Percentiles rank a stretch among this genome's conserved stretches.
These are phyloP conservation scores for Penicillium herquei DNA, from an alignment of 495 filamentous ascomycete species.

Conservation along the genomic window DNA sequence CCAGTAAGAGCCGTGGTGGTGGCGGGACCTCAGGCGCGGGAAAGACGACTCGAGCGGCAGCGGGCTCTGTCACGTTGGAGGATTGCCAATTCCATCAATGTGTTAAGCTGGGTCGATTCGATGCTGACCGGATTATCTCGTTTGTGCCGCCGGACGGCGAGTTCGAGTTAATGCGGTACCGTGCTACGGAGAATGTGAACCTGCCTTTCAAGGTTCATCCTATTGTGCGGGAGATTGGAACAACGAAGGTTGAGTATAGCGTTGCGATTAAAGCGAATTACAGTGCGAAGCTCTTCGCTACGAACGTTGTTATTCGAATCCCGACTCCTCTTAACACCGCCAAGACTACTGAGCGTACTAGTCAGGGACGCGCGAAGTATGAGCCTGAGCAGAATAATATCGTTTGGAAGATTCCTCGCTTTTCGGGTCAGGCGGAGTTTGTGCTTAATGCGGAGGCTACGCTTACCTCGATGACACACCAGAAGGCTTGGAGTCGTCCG, in stretches of 20 bases:
- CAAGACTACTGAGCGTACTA: constrained; percentile 86
- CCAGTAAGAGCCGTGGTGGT: constrained; percentile 35
- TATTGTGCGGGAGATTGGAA: constrained; percentile 95
- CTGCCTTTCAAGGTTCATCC: constrained; percentile 98
- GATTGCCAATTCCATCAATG: constrained; percentile 99
- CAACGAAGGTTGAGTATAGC: constrained; percentile 97
- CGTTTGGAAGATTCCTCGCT: constrained; percentile 97
- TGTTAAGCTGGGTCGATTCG: constrained; percentile 96
- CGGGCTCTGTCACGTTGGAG: constrained; percentile 92
- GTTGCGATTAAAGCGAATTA: constrained; percentile 98
- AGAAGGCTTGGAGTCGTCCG: constrained; percentile 95
- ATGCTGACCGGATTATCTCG: constrained; percentile 94
- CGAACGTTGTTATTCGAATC: constrained; percentile 93
- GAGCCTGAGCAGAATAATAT: constrained; percentile 98
- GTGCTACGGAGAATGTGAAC: constrained; percentile 99
- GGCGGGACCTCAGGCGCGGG: constrained; percentile 39
- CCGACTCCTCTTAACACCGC: constrained; percentile 97
- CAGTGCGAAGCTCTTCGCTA: constrained; percentile 92
- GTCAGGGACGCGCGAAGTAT: constrained; percentile 96
- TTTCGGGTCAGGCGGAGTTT: constrained; percentile 93
- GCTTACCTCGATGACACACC: constrained; percentile 94
- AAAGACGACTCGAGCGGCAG: constrained; percentile 91
- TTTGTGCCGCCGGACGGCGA: constrained; percentile 98
- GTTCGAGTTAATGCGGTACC: constrained; percentile 99
- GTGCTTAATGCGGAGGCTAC: constrained; percentile 92